Evolutionary conservation across 164 flowering plant species (phyloP).

Genomic region (Vitis labrusca): DNA sequence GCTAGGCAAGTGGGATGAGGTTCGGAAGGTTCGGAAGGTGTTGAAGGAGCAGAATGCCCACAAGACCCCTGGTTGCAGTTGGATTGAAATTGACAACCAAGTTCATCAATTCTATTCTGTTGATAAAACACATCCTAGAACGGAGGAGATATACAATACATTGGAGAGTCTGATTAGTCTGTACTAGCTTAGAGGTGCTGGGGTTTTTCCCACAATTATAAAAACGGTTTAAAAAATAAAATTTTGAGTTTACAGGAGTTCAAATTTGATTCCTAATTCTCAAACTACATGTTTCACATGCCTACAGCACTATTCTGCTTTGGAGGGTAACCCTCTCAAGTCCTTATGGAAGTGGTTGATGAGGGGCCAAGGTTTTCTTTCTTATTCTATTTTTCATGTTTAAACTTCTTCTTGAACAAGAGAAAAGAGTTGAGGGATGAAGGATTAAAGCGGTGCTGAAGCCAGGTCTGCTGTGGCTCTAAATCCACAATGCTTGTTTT

Average conservation of each 20-base stretch:
- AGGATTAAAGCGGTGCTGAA: neutral
- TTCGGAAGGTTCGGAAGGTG: conserved; percentile 40
- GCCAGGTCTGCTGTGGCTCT: neutral
- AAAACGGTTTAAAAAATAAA: too few species aligned
- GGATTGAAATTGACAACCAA: conserved; percentile 66
- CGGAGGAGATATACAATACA: conserved; percentile 43
- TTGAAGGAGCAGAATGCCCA: conserved; percentile 41
- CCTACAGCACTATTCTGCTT: neutral
- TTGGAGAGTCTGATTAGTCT: conserved; percentile 23
- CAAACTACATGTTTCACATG: neutral
- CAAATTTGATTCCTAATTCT: neutral
- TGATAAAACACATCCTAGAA: conserved; percentile 46
- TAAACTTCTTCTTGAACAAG: neutral
- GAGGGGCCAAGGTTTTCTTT: neutral
- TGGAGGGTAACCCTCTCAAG: neutral
- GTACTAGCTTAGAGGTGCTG: neutral
- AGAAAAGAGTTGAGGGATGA: neutral
- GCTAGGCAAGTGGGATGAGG: conserved; percentile 71
- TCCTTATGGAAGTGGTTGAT: neutral
- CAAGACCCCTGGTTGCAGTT: conserved; percentile 77
- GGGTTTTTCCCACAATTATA: neutral
- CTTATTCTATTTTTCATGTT: neutral
- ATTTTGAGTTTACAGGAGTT: too few species aligned
- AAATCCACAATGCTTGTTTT: too few species aligned
- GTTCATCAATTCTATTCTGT: conserved; percentile 64